These are phyloP conservation scores for Diaporthe aspalathi DNA, from an alignment of 2,329 filamentous ascomycete species.

Conservation along the genomic window DNA sequence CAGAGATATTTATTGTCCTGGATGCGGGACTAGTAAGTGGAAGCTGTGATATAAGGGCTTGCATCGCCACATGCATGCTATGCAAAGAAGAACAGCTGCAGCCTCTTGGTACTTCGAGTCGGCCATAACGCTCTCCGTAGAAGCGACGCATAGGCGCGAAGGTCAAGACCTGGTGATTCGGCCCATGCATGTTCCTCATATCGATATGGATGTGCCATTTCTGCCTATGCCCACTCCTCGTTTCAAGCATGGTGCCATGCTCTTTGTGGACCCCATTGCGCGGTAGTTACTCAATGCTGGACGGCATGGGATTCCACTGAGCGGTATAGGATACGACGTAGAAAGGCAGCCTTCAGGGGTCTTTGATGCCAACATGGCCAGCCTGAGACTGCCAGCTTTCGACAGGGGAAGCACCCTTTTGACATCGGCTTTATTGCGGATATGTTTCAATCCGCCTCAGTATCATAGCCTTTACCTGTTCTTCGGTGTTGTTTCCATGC, in stretches of 20 bases:
- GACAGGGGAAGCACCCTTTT: neutral
- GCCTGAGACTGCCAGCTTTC: neutral
- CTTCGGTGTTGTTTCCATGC: neutral
- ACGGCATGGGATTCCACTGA: neutral
- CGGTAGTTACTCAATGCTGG: conserved; percentile 2
- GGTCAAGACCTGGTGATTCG: conserved; percentile 7
- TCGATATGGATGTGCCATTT: neutral
- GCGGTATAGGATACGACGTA: conserved; percentile 7
- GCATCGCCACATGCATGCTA: conserved; percentile 3
- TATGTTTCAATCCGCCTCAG: conserved; percentile 15
- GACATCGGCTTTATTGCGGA: neutral
- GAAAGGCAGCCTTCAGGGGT: neutral
- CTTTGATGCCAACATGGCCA: conserved; percentile 6
- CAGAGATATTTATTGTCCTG: conserved; percentile 9
- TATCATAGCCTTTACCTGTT: conserved; percentile 1
- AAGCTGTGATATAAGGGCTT: neutral
- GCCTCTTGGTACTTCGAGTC: conserved; percentile 9
- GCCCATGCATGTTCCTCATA: neutral
- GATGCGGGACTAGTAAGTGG: neutral
- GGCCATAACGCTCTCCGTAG: neutral
- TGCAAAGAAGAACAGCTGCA: conserved; percentile 2
- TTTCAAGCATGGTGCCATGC: conserved; percentile 11
- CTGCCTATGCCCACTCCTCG: neutral
- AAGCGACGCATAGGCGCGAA: conserved; percentile 7
- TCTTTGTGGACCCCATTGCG: conserved; percentile 12